A percentile compares a stretch with the other conserved stretches of the same genome.
Evolutionary conservation across 129 eudicot species (phyloP).

Genomic region (Flaveria ramosissima): DNA sequence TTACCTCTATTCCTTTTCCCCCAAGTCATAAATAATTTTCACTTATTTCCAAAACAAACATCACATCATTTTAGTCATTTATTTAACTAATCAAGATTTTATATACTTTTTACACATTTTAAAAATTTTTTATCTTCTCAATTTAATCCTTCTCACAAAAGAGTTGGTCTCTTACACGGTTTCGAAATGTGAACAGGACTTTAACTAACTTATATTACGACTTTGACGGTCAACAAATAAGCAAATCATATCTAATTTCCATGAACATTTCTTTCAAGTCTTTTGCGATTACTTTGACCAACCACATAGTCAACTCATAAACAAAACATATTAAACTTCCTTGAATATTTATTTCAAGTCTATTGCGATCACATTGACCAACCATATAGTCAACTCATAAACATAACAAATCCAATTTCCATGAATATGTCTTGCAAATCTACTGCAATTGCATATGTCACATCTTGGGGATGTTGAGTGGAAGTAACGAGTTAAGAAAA

Average conservation of each 20-base stretch:
- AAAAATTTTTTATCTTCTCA: no score
- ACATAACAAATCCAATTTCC: no score
- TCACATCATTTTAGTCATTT: no score
- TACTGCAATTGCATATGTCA: neutral
- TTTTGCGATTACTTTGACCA: neutral
- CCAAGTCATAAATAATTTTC: no score
- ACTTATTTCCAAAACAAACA: no score
- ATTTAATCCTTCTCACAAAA: no score
- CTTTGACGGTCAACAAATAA: neutral
- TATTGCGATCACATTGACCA: neutral
- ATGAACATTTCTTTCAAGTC: neutral
- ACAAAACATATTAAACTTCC: neutral
- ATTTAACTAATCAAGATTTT: no score
- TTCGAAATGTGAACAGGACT: no score
- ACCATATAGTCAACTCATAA: neutral
- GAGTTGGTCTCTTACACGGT: no score
- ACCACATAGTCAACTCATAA: neutral
- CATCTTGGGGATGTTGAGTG: neutral
- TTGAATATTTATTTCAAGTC: neutral
- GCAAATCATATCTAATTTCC: neutral
- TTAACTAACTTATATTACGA: no score
- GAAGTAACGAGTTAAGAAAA: neutral
- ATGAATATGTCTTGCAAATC: neutral
- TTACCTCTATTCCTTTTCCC: no score
- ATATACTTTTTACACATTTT: no score